Conservation (phyloP, 2,329 filamentous ascomycete species). For the Ophiostoma perfectum region DNA sequence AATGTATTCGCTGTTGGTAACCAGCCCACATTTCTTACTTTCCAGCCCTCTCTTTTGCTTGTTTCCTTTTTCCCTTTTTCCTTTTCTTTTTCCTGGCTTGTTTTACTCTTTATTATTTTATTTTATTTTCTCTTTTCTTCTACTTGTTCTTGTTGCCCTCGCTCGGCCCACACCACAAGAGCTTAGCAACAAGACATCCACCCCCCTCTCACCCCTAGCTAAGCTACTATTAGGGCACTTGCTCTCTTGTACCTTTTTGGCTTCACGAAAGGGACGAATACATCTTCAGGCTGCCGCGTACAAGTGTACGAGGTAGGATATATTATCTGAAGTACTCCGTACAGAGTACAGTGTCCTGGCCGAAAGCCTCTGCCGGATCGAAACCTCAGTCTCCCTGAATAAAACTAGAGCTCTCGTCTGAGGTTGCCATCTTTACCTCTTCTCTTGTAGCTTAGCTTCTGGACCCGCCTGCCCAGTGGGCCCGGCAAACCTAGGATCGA, state of each 20-base stretch:
- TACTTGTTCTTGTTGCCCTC: background rate
- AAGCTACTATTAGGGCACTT: background rate
- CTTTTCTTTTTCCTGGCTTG: slow-evolving; percentile 6
- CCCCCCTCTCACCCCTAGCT: slow-evolving; percentile 19
- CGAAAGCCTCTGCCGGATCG: too few species aligned
- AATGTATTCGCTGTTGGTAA: background rate
- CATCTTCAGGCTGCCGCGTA: background rate
- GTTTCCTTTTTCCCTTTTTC: background rate
- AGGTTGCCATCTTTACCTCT: background rate
- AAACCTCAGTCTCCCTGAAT: background rate
- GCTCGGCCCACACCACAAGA: slow-evolving; percentile 10
- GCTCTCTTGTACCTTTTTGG: slow-evolving; percentile 3
- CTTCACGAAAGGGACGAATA: background rate
- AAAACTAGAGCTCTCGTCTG: background rate
- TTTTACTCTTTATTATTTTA: slow-evolving; percentile 11
- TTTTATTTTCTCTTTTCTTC: background rate
- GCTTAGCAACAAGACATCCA: slow-evolving; percentile 11
- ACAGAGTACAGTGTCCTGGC: background rate
- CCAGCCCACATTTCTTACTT: background rate
- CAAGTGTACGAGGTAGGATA: background rate
- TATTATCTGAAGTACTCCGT: background rate
- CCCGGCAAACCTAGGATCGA: slow-evolving; percentile 25
- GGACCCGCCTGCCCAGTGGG: slow-evolving; percentile 17
- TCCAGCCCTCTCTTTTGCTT: background rate
- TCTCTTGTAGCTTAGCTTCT: slow-evolving; percentile 4